Conservation (phyloP, 352 stramenopile species). For the Phytopythium litorale region DNA sequence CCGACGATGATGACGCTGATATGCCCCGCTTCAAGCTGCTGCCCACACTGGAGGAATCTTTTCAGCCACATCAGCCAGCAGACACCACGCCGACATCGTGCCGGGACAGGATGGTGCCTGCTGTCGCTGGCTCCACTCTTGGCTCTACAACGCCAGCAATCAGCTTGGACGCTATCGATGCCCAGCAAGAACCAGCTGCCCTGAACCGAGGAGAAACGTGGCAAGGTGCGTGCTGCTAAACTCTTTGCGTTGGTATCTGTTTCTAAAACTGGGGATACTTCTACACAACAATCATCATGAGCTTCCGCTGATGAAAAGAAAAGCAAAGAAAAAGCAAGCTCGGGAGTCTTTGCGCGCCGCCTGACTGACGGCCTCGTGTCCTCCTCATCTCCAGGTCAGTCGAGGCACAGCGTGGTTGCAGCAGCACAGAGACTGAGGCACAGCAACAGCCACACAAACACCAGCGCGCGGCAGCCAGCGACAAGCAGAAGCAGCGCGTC, state of each 20-base stretch:
- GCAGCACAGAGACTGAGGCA: background rate
- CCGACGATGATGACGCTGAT: constrained; percentile 2
- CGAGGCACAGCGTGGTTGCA: background rate
- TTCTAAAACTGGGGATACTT: constrained; percentile 6
- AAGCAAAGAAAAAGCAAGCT: background rate
- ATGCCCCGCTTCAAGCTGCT: constrained; percentile 5
- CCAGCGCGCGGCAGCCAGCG: background rate
- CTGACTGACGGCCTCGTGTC: background rate
- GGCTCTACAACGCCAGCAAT: background rate
- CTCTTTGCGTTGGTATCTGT: background rate
- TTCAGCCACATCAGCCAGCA: background rate
- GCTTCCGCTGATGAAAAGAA: background rate
- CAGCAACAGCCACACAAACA: background rate
- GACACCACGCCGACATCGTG: background rate
- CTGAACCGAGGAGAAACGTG: background rate
- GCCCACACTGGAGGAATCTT: background rate
- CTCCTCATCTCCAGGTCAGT: background rate
- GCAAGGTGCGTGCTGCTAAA: constrained; percentile 3
- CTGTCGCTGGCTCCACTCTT: background rate
- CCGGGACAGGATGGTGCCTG: background rate
- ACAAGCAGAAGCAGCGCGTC: background rate
- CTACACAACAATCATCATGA: background rate
- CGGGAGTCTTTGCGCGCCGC: background rate
- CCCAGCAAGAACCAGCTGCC: background rate
- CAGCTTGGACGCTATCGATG: background rate